A percentile compares a stretch with the other conserved stretches of the same genome.
These are phyloP conservation scores for Yarrowia deformans DNA, from an alignment of 805 yeast species.

Conservation along the genomic window DNA sequence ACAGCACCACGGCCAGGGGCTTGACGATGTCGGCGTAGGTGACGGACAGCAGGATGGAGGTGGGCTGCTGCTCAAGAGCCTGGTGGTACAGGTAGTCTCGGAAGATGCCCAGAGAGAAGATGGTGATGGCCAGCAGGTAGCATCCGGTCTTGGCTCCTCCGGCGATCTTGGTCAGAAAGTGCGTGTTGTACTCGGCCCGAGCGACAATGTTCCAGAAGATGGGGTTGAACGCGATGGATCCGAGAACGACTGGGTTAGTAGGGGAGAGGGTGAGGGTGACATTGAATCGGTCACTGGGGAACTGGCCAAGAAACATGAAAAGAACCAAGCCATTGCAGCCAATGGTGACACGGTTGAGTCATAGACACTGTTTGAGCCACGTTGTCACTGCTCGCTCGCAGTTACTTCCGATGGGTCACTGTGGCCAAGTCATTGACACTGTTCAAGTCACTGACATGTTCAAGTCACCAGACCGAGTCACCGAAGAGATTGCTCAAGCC, in stretches of 20 bases:
- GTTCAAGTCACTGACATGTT: too few relatives aligned
- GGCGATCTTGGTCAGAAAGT: conserved; percentile 74
- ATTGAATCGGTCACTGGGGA: background rate
- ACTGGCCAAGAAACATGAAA: too few relatives aligned
- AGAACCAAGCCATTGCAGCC: too few relatives aligned
- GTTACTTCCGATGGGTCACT: too few relatives aligned
- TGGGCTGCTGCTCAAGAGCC: conserved; percentile 76
- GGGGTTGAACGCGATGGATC: conserved; percentile 87
- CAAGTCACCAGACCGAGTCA: too few relatives aligned
- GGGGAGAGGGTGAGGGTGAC: background rate
- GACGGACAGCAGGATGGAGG: conserved; percentile 50
- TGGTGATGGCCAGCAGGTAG: conserved; percentile 79
- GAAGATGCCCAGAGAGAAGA: conserved; percentile 82
- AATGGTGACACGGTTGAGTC: too few relatives aligned
- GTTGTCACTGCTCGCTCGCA: too few relatives aligned
- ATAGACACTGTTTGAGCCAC: too few relatives aligned
- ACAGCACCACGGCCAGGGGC: conserved; percentile 61
- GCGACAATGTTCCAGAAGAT: conserved; percentile 95
- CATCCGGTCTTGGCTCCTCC: conserved; percentile 77
- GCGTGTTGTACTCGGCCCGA: conserved; percentile 78
- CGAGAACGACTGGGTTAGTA: conserved; percentile 56
- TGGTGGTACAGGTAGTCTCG: conserved; percentile 76
- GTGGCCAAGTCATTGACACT: too few relatives aligned
- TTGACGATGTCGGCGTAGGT: conserved; percentile 57
- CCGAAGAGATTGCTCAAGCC: too few relatives aligned